Evolutionary conservation across 176 grass and related monocot genomes (phyloP).

Genomic region (Aegilops bicornis): DNA sequence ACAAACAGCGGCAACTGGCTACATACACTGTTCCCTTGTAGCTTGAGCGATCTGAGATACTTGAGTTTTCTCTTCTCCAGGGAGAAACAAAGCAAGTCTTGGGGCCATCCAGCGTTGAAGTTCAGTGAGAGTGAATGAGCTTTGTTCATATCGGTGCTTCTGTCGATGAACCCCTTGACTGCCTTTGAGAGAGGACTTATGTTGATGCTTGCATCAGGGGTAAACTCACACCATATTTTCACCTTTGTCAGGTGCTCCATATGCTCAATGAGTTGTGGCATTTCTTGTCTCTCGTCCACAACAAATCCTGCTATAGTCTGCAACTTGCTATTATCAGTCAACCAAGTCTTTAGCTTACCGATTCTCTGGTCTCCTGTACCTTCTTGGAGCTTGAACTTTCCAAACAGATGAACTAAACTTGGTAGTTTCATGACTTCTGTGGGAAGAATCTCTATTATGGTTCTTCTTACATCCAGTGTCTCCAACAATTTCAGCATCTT

Average conservation of each 20-base stretch:
- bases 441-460: not conserved
- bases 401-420: not conserved
- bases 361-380: not conserved
- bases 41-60: not conserved
- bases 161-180: not conserved
- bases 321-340: not conserved
- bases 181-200: not conserved
- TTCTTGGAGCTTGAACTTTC: not conserved
- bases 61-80: not conserved
- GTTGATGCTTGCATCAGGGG: not conserved
- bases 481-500: not conserved
- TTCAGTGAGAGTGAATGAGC: not conserved
- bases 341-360: not conserved
- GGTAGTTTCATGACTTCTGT: not conserved
- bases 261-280: not conserved
- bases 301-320: not conserved
- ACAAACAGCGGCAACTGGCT: no score
- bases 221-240: not conserved
- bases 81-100: not conserved
- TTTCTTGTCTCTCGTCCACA: not conserved
- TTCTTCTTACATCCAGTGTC: not conserved
- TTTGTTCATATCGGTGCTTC: not conserved
- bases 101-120: not conserved
- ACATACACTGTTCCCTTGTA: not conserved
- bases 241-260: not conserved